Conservation (phyloP, 2,329 filamentous ascomycete genomes). For the Dactylellina cionopaga region DNA sequence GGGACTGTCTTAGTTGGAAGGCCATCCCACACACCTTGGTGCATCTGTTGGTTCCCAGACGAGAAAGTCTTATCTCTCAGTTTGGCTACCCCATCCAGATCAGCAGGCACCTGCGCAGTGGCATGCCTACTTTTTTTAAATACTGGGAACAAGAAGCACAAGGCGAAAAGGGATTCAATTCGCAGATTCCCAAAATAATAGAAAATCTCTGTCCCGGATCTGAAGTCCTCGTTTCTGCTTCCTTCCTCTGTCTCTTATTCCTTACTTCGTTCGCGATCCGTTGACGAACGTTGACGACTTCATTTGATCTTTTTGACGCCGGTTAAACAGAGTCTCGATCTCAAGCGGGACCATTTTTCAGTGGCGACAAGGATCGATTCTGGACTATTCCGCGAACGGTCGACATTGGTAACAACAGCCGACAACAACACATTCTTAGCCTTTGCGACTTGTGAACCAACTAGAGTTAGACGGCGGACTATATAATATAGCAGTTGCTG, state of each 20-base stretch:
- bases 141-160: constrained; percentile 17
- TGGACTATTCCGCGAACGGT: constrained; percentile 33
- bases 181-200: constrained; percentile 30
- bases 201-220: background rate
- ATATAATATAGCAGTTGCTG: too few relatives aligned
- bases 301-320: background rate
- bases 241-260: constrained; percentile 6
- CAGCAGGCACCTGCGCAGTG: constrained; percentile 42
- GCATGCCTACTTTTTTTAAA: constrained; percentile 48
- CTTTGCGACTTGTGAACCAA: too few relatives aligned
- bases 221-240: constrained; percentile 9
- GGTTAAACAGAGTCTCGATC: constrained; percentile 1
- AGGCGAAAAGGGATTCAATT: constrained; percentile 13
- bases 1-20: constrained; percentile 32
- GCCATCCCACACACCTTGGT: constrained; percentile 42
- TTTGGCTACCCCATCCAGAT: constrained; percentile 49
- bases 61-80: constrained; percentile 50
- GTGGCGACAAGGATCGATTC: constrained; percentile 6
- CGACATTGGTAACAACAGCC: background rate
- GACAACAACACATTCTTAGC: background rate
- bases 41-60: constrained; percentile 13
- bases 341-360: constrained; percentile 4
- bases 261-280: constrained; percentile 27
- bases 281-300: constrained; percentile 27
- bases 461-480: too few relatives aligned